A percentile compares a stretch with the other conserved stretches of the same genome.
Conservation (phyloP, 768 basidiomycete species). For the Lanmaoa pseudosensibilis region DNA sequence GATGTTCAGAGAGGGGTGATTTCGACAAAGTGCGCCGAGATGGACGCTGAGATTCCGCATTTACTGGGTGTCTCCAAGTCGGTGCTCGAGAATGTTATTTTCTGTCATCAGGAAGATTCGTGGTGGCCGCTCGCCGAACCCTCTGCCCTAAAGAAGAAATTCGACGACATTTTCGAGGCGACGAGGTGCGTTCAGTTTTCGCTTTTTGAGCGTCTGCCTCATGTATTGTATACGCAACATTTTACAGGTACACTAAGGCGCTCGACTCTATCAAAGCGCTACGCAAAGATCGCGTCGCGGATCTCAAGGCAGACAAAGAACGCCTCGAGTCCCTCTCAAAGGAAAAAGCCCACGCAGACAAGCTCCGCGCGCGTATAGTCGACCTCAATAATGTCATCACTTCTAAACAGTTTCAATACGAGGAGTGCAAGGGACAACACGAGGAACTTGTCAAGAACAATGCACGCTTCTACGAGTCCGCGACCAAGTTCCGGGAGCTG, state of each 20-base stretch:
- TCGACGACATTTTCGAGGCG: constrained; percentile 99
- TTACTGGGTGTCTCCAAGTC: constrained; percentile 94
- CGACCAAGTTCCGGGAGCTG: constrained; percentile 82
- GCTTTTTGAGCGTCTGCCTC: not conserved
- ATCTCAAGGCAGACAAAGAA: constrained; percentile 92
- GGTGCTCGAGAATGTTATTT: constrained; percentile 99
- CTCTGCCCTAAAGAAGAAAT: constrained; percentile 92
- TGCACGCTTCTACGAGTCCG: constrained; percentile 75
- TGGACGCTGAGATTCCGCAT: constrained; percentile 92
- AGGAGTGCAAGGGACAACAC: constrained; percentile 65
- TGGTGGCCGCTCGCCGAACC: constrained; percentile 98
- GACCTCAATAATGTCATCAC: constrained; percentile 63
- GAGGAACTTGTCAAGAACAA: constrained; percentile 69
- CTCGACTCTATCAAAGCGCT: constrained; percentile 87
- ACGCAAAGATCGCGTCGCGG: constrained; percentile 86
- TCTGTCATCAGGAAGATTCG: constrained; percentile 98
- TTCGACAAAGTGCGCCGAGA: constrained; percentile 96
- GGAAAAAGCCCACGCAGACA: constrained; percentile 87
- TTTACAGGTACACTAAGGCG: constrained; percentile 88
- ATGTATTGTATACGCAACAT: not conserved
- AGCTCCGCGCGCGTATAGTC: constrained; percentile 65
- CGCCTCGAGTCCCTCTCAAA: constrained; percentile 71
- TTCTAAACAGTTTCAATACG: constrained; percentile 70
- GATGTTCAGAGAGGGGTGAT: constrained; percentile 72
- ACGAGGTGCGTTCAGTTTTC: constrained; percentile 60